phyloP scores from a whole-genome alignment of 257 asterid genomes.

The Datura wrightii region DNA sequence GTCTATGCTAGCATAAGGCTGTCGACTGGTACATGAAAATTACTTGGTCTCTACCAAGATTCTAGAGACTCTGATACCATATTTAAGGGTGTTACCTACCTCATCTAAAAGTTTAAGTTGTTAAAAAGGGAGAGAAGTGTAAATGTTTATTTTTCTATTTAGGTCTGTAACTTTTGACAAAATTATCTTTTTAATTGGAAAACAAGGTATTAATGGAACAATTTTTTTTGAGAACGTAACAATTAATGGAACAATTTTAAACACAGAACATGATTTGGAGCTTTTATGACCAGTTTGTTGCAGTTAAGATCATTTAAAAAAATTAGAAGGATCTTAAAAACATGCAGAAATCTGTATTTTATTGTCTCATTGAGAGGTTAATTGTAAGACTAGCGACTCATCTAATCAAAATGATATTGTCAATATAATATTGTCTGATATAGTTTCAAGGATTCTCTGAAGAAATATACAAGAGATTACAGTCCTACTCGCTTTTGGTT shows the following conservation, averaged over 20 bases:
- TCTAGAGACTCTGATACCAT: not conserved
- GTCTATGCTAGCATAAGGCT: not conserved
- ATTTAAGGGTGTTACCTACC: not conserved
- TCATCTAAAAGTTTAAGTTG: constrained; percentile 6
- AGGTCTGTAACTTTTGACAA: not conserved
- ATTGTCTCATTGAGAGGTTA: constrained; percentile 25
- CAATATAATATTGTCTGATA: constrained; percentile 1
- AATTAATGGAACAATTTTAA: not conserved
- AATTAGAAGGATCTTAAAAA: not conserved
- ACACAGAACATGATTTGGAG: not conserved
- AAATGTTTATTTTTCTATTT: constrained; percentile 17
- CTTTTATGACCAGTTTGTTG: not conserved
- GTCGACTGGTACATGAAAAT: not conserved
- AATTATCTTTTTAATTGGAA: not conserved
- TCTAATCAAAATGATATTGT: not conserved
- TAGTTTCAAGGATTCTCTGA: constrained; percentile 22
- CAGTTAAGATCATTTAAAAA: not conserved
- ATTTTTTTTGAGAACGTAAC: not conserved
- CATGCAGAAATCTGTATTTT: constrained; percentile 13
- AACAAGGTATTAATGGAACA: constrained; percentile 6
- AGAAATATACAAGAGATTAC: constrained; percentile 18
- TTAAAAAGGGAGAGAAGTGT: not conserved
- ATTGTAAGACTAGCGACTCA: not conserved
- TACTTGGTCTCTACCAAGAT: not conserved
- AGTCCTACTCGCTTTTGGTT: constrained; percentile 14